A percentile compares a stretch with the other conserved stretches of the same genome.
Evolutionary conservation across 2,329 filamentous ascomycete species (phyloP).

Genomic region (Ophiognomonia clavigignenti-juglandacearum): DNA sequence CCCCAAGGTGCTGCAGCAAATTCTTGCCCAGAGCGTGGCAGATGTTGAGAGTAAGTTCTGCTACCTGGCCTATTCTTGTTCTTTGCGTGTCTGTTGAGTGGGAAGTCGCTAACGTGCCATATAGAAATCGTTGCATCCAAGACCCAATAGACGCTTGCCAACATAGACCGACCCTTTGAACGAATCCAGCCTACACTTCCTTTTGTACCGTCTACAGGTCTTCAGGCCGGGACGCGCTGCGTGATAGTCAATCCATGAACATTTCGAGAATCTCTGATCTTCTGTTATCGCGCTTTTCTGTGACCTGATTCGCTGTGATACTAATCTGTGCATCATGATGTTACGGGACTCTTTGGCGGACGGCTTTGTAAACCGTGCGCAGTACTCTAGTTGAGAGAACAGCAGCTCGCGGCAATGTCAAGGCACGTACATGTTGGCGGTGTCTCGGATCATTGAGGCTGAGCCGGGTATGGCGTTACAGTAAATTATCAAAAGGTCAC

Average conservation of each 20-base stretch:
- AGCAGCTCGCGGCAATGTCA: no score
- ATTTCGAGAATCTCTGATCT: no score
- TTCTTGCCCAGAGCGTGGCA: slow-evolving; percentile 90
- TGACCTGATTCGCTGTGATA: background rate
- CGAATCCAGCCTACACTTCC: slow-evolving; percentile 34
- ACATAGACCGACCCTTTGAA: slow-evolving; percentile 18
- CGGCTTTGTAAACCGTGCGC: no score
- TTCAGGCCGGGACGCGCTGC: slow-evolving; percentile 49
- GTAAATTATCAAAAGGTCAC: no score
- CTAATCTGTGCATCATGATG: no score
- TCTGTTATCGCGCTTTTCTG: no score
- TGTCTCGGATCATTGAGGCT: no score
- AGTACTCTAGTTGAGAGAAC: no score
- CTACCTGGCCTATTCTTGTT: background rate
- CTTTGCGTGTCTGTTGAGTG: background rate
- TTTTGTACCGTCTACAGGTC: slow-evolving; percentile 50
- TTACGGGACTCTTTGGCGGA: no score
- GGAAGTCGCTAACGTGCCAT: slow-evolving; percentile 27
- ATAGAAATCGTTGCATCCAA: slow-evolving; percentile 60
- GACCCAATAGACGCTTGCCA: slow-evolving; percentile 49
- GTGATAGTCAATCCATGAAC: slow-evolving; percentile 51
- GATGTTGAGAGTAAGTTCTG: slow-evolving; percentile 81
- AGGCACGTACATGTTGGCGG: no score
- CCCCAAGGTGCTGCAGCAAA: slow-evolving; percentile 95
- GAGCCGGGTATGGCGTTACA: background rate